Percentiles rank a stretch among this genome's conserved stretches.
phyloP scores from a whole-genome alignment of 768 basidiomycete species.

The Pisolithus marmoratus region DNA sequence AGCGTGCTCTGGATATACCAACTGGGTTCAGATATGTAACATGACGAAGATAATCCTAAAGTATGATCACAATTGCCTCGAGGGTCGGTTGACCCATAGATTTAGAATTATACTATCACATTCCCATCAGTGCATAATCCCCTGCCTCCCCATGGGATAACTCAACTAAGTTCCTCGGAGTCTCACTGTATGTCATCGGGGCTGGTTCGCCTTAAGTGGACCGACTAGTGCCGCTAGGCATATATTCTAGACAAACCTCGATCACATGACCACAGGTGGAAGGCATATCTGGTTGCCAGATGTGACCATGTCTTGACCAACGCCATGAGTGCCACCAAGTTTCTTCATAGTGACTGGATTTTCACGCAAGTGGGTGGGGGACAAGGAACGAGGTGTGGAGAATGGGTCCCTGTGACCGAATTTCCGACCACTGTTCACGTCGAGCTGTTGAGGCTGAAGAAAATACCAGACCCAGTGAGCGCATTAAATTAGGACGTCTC shows the following conservation, averaged over 20 bases:
- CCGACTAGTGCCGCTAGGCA: too few species aligned
- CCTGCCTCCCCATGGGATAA: too few species aligned
- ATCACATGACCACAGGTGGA: too few species aligned
- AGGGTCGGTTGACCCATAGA: too few species aligned
- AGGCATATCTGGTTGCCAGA: too few species aligned
- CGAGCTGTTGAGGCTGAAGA: constrained; percentile 67
- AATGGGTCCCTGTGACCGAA: constrained; percentile 58
- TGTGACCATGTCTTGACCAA: background rate
- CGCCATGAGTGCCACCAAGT: constrained; percentile 18
- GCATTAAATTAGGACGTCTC: background rate
- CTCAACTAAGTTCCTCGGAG: background rate
- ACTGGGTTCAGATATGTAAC: constrained; percentile 43
- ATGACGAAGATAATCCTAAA: constrained; percentile 16
- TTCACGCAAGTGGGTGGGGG: constrained; percentile 66
- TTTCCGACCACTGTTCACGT: constrained; percentile 88
- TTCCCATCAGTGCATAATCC: too few species aligned
- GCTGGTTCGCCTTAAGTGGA: too few species aligned
- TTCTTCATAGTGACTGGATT: constrained; percentile 47
- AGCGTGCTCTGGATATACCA: constrained; percentile 28
- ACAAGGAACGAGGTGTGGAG: constrained; percentile 49
- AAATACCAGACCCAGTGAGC: constrained; percentile 79
- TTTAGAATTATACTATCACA: too few species aligned
- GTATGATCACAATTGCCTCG: background rate
- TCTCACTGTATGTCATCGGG: too few species aligned
- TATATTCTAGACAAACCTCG: too few species aligned